phyloP scores from a whole-genome alignment of 163 green algal species.

The Scenedesmus sp. region DNA sequence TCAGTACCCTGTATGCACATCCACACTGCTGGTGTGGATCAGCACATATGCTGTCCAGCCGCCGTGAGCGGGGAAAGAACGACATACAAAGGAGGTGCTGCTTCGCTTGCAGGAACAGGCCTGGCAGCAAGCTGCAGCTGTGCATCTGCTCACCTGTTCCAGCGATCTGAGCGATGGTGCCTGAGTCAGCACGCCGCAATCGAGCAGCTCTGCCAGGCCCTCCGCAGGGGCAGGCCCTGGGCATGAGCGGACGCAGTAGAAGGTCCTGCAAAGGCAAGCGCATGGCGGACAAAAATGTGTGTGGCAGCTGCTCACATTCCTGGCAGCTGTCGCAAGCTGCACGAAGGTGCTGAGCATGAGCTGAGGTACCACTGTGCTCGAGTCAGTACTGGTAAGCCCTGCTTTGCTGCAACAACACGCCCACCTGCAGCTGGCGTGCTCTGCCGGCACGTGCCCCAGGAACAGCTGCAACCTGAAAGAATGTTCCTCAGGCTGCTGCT shows the following conservation, averaged over 20 bases:
- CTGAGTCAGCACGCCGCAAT: slow-evolving; percentile 73
- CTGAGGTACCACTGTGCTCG: neutral
- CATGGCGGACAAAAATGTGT: neutral
- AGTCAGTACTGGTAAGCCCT: too few relatives aligned
- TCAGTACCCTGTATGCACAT: neutral
- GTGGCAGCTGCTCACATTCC: neutral
- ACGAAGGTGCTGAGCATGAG: neutral
- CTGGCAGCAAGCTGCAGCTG: neutral
- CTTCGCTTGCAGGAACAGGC: neutral
- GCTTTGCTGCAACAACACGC: neutral
- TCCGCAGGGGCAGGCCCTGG: slow-evolving; percentile 42
- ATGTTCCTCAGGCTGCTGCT: slow-evolving; percentile 4
- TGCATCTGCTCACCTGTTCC: slow-evolving; percentile 61
- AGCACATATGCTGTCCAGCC: neutral
- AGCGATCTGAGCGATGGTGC: slow-evolving; percentile 69
- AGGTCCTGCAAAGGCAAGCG: slow-evolving; percentile 26
- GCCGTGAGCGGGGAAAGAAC: neutral
- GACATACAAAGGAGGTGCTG: neutral
- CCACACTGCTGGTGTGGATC: neutral
- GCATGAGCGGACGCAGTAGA: slow-evolving; percentile 47
- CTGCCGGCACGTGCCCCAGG: slow-evolving; percentile 43
- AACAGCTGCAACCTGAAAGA: slow-evolving; percentile 41
- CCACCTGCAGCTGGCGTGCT: slow-evolving; percentile 35
- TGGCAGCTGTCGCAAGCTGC: neutral
- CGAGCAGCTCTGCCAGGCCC: slow-evolving; percentile 64